Conservation (phyloP, 2,329 filamentous ascomycete species). For the Aureobasidium zeae region DNA sequence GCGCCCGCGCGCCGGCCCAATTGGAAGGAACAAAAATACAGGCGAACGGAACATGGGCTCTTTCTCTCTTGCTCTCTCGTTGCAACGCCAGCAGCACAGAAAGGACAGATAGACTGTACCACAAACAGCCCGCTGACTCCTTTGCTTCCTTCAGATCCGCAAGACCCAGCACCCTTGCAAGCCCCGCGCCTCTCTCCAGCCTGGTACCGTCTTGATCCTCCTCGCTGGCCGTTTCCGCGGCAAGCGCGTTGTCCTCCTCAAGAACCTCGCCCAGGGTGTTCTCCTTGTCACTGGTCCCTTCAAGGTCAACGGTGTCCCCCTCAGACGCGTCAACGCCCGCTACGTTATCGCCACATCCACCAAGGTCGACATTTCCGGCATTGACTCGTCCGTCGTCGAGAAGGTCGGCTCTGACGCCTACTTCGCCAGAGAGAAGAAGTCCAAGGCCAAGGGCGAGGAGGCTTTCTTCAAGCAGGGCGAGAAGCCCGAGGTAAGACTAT, state of each 20-base stretch:
- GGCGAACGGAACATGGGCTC: background rate
- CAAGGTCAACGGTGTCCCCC: conserved; percentile 99
- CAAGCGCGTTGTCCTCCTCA: conserved; percentile 99
- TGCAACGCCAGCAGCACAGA: background rate
- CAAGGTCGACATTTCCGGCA: conserved; percentile 72
- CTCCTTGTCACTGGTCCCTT: conserved; percentile 98
- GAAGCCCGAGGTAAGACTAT: conserved; percentile 78
- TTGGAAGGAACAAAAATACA: no score
- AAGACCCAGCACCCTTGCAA: conserved; percentile 84
- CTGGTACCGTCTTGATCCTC: conserved; percentile 95
- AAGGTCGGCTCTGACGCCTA: conserved; percentile 80
- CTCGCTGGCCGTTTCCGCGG: conserved; percentile 98
- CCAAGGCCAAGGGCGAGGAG: conserved; percentile 95
- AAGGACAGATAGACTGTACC: no score
- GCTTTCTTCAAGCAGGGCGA: conserved; percentile 99
- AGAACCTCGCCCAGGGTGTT: conserved; percentile 93
- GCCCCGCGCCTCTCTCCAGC: conserved; percentile 80
- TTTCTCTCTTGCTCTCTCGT: conserved; percentile 3
- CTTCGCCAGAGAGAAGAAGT: conserved; percentile 90
- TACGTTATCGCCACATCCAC: conserved; percentile 88
- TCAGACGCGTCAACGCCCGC: conserved; percentile 84
- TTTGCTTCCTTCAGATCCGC: conserved; percentile 60
- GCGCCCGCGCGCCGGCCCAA: conserved; percentile 1
- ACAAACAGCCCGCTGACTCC: conserved; percentile 1
- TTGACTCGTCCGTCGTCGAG: conserved; percentile 62